Conservation (phyloP, 2,329 filamentous ascomycete species). For the Scedosporium aurantiacum region DNA sequence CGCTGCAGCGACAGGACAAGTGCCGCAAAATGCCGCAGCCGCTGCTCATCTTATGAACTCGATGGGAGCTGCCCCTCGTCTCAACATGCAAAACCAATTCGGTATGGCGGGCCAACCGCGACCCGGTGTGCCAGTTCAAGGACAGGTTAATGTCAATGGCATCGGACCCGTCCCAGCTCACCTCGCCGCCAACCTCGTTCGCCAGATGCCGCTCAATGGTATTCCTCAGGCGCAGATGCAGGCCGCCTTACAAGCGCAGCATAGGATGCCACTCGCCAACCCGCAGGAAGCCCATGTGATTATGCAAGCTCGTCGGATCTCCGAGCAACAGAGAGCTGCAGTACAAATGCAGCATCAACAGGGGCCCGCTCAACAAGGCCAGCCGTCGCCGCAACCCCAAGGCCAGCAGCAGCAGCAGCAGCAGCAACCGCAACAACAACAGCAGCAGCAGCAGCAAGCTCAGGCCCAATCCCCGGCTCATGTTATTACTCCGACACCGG, state of each 20-base stretch:
- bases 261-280: conserved; percentile 37
- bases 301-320: conserved; percentile 54
- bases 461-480: conserved; percentile 15
- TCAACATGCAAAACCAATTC: conserved; percentile 32
- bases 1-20: conserved; percentile 17
- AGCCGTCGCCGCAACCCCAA: conserved; percentile 15
- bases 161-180: conserved; percentile 37
- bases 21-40: conserved; percentile 4
- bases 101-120: conserved; percentile 35
- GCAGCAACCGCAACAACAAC: conserved; percentile 24
- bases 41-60: conserved; percentile 18
- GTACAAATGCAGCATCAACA: conserved; percentile 36
- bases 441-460: conserved; percentile 20
- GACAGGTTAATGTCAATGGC: conserved; percentile 32
- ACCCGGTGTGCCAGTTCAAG: conserved; percentile 42
- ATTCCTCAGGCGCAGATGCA: conserved; percentile 63
- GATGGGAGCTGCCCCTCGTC: conserved; percentile 22
- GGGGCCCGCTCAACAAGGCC: conserved; percentile 12
- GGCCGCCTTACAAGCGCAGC: conserved; percentile 33
- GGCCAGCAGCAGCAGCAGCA: conserved; percentile 25
- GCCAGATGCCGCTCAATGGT: conserved; percentile 49
- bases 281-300: conserved; percentile 42
- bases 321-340: conserved; percentile 48
- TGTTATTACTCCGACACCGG: conserved; percentile 12
- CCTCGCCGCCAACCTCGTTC: conserved; percentile 38